Evolutionary conservation across 2,329 filamentous ascomycete genomes (phyloP).

Genomic region (Chaetomiaceae sp.): DNA sequence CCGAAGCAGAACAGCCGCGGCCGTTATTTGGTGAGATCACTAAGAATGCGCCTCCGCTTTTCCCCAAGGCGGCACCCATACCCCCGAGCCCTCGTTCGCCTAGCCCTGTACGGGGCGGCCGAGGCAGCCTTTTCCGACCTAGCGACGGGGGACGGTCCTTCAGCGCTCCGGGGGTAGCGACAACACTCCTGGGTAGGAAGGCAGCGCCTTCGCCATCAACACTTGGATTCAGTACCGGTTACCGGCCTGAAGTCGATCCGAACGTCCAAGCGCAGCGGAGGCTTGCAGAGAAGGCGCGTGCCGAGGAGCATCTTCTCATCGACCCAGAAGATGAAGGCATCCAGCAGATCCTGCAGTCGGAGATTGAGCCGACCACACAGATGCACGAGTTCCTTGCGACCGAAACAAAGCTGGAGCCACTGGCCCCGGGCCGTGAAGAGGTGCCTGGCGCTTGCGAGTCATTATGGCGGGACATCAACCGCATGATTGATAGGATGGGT

Average conservation of each 20-base stretch:
- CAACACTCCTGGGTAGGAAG: slow-evolving; percentile 46
- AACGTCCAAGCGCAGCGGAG: slow-evolving; percentile 49
- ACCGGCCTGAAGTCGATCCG: slow-evolving; percentile 41
- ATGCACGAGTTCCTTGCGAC: slow-evolving; percentile 66
- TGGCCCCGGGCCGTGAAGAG: slow-evolving; percentile 17
- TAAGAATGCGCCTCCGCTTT: slow-evolving; percentile 44
- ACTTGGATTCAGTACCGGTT: slow-evolving; percentile 32
- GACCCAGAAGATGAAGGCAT: slow-evolving; percentile 68
- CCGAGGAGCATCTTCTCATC: slow-evolving; percentile 52
- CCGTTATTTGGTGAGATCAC: slow-evolving; percentile 53
- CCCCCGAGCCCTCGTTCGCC: slow-evolving; percentile 65
- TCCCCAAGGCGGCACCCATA: slow-evolving; percentile 45
- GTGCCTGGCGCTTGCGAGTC: slow-evolving; percentile 60
- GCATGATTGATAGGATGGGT: slow-evolving; percentile 90
- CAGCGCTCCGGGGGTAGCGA: slow-evolving; percentile 56
- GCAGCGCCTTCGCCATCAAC: slow-evolving; percentile 31
- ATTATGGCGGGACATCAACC: slow-evolving; percentile 76
- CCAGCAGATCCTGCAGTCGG: slow-evolving; percentile 57
- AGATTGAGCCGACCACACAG: slow-evolving; percentile 56
- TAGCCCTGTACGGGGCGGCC: slow-evolving; percentile 62
- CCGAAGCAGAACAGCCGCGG: slow-evolving; percentile 41
- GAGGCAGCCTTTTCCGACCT: slow-evolving; percentile 44
- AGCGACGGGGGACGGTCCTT: slow-evolving; percentile 51
- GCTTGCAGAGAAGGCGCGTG: slow-evolving; percentile 51
- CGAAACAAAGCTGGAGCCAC: slow-evolving; percentile 29